Base-by-base conservation (phyloP, 805 yeast genomes). In the Wickerhamiella lipophila region DNA sequence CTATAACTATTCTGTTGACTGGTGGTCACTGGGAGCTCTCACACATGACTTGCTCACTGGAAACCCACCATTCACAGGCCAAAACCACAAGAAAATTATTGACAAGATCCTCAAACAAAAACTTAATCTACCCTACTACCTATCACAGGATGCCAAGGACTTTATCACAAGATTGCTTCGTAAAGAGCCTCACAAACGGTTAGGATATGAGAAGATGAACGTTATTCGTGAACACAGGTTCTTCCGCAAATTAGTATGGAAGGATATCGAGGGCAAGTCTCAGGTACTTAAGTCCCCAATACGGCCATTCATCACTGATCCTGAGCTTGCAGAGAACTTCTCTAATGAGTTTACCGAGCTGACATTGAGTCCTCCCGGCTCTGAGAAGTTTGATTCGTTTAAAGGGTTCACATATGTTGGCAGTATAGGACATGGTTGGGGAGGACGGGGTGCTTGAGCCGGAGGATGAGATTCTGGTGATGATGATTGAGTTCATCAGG, bases 1-100 rank as follows among this genome's bases (percentile, higher is more conserved):
- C 15, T 87, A 86, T 62, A 86, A 81, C 56, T 80, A 76, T 48
- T 72, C 78, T 27, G 92, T 87, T 44, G 96, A 86, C 62, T 85
- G 94, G 83, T 86, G 95, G 86, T 84, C 95, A 0, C 66, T 87
- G 29, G 96, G 95, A 0, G 82, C 94, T 42, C 80, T 86, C 6
- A 67, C 80, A 44, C 83, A 68, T 58, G 95, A 87, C 61, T 73
- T 86, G 74, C 68, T 86, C 46, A 80, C 88, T 0, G 95, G 95
- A 0, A 72, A 79, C 43, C 95, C 96, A 0, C 95, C 95, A 1
- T 85, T 83, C 63, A 82, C 92, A 0, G 96, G 95, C 2, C 79
- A 75, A 49, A 83, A 81, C 57, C 81, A 82, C 58, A 80, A 81
- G 60, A 75, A 73, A 41, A 83, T 86, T 26, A 72, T 82, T 66